Evolutionary conservation across 768 basidiomycete species (phyloP), one percentile per base, ranked within the genome.

Genomic region (Leccinum disarticulatum): DNA sequence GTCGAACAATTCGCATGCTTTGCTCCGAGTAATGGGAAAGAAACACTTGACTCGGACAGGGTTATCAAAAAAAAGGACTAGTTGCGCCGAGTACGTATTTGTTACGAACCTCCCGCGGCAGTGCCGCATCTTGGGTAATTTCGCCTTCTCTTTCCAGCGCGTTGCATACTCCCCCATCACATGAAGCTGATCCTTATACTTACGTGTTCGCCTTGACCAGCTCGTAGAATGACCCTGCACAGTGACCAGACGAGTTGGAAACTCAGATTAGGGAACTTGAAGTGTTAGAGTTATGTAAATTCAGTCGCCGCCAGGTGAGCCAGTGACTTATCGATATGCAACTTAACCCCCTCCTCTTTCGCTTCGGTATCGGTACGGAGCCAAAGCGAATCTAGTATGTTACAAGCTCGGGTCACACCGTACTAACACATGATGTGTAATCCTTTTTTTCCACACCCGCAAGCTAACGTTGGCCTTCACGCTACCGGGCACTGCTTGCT

Each of bases 331-430:
- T 35, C 13, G 13, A 19, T 43, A 19, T 43, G n/a, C 41, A 43
- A 43, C 41, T 38, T 11, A 38, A 38, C 41, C n/a, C 41, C 38
- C 38, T 41, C 25, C 47, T 27, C 15, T 15, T 52, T 31, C 51
- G 27, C 51, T 31, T 52, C 51, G 31, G 51, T 52, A 52, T 52
- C 51, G 31, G 51, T 52, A 52, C 51, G 51, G 51, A 52, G 30
- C 51, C n/a, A 52, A 33, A 31, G 19, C 51, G 51, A 31, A 31
- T 31, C 31, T 28, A 31, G 31, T 6, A 35, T 6, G 35, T 35
- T 17, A n/a, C 14, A 19, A 43, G n/a, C 10, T 19, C 41, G 41
- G 41, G 41, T 28, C 51, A 31, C 51, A n/a, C 51, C 17, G 28
- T 33, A 46, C 43, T 22, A 19, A 43, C n/a, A 43, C 41, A 43